Conservation (phyloP, 179 eudicot species). For the Beta macrorhiza region DNA sequence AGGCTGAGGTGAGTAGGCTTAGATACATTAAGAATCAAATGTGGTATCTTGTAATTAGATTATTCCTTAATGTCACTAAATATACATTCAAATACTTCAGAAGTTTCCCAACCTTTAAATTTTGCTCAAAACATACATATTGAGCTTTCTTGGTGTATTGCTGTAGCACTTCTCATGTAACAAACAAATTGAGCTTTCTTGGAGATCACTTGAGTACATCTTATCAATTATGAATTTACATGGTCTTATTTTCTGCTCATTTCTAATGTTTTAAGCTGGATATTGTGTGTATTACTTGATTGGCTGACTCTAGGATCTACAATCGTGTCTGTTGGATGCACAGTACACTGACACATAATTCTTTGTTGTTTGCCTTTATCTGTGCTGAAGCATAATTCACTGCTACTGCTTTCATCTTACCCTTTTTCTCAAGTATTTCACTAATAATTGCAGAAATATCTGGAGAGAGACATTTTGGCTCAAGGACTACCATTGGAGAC, state of each 20-base stretch:
- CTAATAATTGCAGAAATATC: constrained; percentile 45
- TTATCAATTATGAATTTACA: neutral
- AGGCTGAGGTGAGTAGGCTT: neutral
- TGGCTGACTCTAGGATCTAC: neutral
- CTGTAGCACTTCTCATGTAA: neutral
- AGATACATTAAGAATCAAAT: neutral
- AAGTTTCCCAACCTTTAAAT: neutral
- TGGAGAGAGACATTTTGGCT: constrained; percentile 50
- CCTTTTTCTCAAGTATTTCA: constrained; percentile 1
- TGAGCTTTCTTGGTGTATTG: constrained; percentile 1
- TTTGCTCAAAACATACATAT: neutral
- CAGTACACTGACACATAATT: neutral
- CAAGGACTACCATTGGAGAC: constrained; percentile 45
- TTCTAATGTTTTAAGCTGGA: neutral
- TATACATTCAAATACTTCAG: neutral
- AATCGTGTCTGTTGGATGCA: neutral
- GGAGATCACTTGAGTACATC: neutral
- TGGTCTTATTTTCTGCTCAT: neutral
- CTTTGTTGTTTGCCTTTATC: neutral
- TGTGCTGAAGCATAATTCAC: neutral
- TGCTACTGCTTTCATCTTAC: neutral
- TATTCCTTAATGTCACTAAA: neutral
- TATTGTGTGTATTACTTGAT: neutral
- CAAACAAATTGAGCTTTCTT: neutral
- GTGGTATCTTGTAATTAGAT: neutral